phyloP scores from a whole-genome alignment of 176 grass and related monocot genomes.

The Leersia perrieri region DNA sequence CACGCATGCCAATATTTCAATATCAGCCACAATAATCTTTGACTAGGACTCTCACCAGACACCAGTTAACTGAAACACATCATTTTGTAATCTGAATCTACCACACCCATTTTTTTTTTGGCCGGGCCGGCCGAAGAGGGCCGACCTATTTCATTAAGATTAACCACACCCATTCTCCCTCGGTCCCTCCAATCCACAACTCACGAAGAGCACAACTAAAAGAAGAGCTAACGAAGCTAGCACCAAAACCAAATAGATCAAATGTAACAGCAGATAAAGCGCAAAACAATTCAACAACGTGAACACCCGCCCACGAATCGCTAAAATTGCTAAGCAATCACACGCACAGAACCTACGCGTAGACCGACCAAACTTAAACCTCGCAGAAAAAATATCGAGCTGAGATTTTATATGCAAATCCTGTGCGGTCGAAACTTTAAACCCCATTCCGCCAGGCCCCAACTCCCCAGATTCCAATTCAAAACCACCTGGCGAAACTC shows the following conservation, averaged over 20 bases:
- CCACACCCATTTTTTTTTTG: neutral
- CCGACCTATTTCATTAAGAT: no score
- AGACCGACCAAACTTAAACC: neutral
- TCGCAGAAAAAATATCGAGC: neutral
- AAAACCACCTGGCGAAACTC: neutral
- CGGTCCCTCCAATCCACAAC: neutral
- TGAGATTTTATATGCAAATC: neutral
- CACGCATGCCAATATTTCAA: neutral
- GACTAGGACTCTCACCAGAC: neutral
- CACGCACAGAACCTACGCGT: neutral
- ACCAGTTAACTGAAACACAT: neutral
- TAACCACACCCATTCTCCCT: neutral
- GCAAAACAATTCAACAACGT: neutral
- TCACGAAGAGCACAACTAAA: neutral
- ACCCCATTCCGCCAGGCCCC: neutral
- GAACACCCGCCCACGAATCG: neutral
- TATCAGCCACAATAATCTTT: neutral
- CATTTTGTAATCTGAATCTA: neutral
- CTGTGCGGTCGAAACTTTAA: neutral
- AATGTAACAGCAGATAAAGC: neutral
- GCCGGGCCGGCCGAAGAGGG: no score
- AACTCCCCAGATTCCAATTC: no score
- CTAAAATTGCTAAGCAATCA: neutral
- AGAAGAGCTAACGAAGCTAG: no score
- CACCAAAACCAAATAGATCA: no score